A percentile compares a stretch with the other conserved stretches of the same genome.
Conservation (phyloP, 257 asterid genomes). For the Jacaranda mimosifolia region DNA sequence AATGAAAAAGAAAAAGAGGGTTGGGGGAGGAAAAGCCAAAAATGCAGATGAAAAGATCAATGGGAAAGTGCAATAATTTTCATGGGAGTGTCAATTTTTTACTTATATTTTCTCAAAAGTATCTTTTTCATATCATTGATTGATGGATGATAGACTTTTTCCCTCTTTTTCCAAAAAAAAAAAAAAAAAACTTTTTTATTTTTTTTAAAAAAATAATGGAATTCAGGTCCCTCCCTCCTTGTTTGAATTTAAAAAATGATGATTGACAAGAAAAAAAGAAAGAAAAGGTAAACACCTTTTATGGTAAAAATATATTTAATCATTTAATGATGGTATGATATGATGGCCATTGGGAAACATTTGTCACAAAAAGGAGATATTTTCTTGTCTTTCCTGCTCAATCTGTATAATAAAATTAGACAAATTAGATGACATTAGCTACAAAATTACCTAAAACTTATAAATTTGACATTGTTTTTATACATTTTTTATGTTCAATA, state of each 20-base stretch:
- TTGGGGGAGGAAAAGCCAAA: neutral
- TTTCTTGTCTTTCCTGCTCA: slow-evolving; percentile 40
- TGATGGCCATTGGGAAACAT: slow-evolving; percentile 39
- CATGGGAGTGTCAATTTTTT: slow-evolving; percentile 38
- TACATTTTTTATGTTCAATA: too few relatives aligned
- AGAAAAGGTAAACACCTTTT: slow-evolving; percentile 34
- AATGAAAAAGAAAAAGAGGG: neutral
- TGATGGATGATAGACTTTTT: slow-evolving; percentile 42
- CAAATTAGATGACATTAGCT: too few relatives aligned
- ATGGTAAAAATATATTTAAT: slow-evolving; percentile 25
- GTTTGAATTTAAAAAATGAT: slow-evolving; percentile 53
- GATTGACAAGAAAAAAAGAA: slow-evolving; percentile 21
- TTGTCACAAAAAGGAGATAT: slow-evolving; percentile 36
- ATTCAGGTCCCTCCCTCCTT: slow-evolving; percentile 34
- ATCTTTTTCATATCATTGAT: slow-evolving; percentile 61
- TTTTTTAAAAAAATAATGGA: too few relatives aligned
- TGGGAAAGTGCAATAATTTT: slow-evolving; percentile 38
- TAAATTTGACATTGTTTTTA: too few relatives aligned
- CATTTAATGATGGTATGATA: slow-evolving; percentile 29
- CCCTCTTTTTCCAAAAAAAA: too few relatives aligned
- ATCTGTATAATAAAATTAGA: neutral
- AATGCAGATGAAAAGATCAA: slow-evolving; percentile 11
- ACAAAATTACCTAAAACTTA: too few relatives aligned
- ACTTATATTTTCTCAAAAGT: slow-evolving; percentile 51
- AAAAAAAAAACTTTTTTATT: too few relatives aligned